Evolutionary conservation across 2,329 filamentous ascomycete species (phyloP), one percentile per base, ranked within the genome.

Genomic region (Arthrobotrys sphaeroides): DNA sequence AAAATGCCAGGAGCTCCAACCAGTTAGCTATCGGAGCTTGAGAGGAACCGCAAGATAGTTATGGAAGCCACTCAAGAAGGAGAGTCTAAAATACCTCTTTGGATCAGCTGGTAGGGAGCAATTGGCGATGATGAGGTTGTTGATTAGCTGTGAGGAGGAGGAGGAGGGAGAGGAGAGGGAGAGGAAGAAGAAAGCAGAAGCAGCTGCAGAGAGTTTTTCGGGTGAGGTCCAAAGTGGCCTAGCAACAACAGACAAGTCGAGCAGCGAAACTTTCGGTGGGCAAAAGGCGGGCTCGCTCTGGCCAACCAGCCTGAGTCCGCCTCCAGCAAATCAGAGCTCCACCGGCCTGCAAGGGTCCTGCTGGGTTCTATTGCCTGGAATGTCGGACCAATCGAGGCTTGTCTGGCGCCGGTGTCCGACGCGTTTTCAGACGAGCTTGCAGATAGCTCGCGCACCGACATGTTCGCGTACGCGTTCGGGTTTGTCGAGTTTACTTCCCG

Each of bases 341-440:
- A 66, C 68, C 38, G 2, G 18, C n/a, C 60, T 12, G 36, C 68
- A 57, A 45, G 66, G 66, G 45, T 47, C 55, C 20, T 40, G n/a
- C n/a, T n/a, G n/a, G n/a, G n/a, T n/a, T n/a, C n/a, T n/a, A n/a
- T n/a, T n/a, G 51, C 28, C 18, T 16, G n/a, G 28, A n/a, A 43
- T 43, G 33, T 18, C 36, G 24, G 47, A 31, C 66, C 66, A 70
- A 70, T 70, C 24, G 57, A 28, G 45, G 45, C 13, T 16, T 49
- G 45, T 53, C 31, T 24, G 33, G 45, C 36, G 55, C 53, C 10
- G 5, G 20, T 31, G 18, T 13, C 40, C 43, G 24, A 70, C 66
- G 66, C 66, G 66, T 62, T 55, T 69, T 49, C 66, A 70, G 60
- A 70, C 66, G 42, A 31, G 12, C 65, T 26, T 43, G 65, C 65